A percentile compares a stretch with the other conserved stretches of the same genome.
Conservation (phyloP, 768 basidiomycete species). For the Leccinellum albellum region DNA sequence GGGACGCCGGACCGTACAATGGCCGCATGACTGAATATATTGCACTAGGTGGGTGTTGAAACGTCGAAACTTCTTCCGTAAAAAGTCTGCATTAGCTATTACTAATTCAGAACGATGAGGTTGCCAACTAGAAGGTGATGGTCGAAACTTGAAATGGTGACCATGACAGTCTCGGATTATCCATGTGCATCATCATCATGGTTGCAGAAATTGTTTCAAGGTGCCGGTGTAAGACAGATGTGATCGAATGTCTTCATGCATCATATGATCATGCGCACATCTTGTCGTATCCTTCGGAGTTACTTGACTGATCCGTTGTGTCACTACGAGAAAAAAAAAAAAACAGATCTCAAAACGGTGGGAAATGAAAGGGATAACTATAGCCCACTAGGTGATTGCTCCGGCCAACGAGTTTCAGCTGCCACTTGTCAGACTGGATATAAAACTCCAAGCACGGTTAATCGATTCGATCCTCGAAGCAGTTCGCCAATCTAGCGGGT, state of each 20-base stretch:
- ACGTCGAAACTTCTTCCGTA: not conserved
- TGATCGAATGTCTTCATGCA: not conserved
- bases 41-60: not conserved
- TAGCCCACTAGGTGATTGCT: no score
- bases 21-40: not conserved
- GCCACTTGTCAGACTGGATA: no score
- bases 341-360: not conserved
- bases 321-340: not conserved
- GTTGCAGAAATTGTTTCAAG: not conserved
- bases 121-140: not conserved
- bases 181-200: not conserved
- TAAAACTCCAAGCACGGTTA: not conserved
- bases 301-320: not conserved
- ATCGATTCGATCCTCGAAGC: not conserved
- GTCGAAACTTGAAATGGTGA: not conserved
- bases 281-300: not conserved
- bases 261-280: not conserved
- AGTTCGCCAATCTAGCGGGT: not conserved
- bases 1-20: not conserved
- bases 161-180: not conserved
- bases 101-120: not conserved
- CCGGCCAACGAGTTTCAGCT: no score
- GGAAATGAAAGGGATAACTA: no score
- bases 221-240: not conserved
- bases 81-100: not conserved